These are phyloP conservation scores for Paraglomus brasilianum DNA, from an alignment of 192 early-diverging fungal species.

Conservation along the genomic window DNA sequence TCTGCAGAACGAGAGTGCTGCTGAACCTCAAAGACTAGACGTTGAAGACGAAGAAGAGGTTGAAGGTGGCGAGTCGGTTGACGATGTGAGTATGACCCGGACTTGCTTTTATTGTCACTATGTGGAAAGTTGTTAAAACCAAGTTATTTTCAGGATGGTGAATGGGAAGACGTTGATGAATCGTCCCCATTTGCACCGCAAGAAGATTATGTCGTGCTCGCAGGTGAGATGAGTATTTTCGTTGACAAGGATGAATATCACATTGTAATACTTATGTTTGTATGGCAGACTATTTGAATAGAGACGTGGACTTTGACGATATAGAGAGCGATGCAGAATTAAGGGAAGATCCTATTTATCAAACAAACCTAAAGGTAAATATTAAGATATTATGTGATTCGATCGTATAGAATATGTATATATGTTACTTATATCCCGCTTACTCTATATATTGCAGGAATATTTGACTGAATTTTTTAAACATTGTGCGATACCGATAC, in stretches of 20 bases:
- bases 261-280: conserved; percentile 13
- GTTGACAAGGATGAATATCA: neutral
- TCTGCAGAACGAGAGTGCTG: conserved; percentile 65
- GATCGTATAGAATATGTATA: neutral
- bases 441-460: conserved; percentile 39
- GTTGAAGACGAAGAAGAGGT: conserved; percentile 53
- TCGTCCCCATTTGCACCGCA: conserved; percentile 44
- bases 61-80: conserved; percentile 53
- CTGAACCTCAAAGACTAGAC: conserved; percentile 53
- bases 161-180: conserved; percentile 67
- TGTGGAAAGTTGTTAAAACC: conserved; percentile 28
- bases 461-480: conserved; percentile 60
- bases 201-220: conserved; percentile 47
- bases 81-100: conserved; percentile 47
- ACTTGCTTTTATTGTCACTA: conserved; percentile 33
- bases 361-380: conserved; percentile 63
- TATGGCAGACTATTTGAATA: conserved; percentile 43
- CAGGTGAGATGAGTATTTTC: conserved; percentile 36
- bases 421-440: neutral
- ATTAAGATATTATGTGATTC: neutral
- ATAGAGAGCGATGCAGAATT: conserved; percentile 65
- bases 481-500: conserved; percentile 41
- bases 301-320: conserved; percentile 56
- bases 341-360: conserved; percentile 64
- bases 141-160: conserved; percentile 45